Conservation (phyloP, 345 rosid species). For the Linum trigynum region DNA sequence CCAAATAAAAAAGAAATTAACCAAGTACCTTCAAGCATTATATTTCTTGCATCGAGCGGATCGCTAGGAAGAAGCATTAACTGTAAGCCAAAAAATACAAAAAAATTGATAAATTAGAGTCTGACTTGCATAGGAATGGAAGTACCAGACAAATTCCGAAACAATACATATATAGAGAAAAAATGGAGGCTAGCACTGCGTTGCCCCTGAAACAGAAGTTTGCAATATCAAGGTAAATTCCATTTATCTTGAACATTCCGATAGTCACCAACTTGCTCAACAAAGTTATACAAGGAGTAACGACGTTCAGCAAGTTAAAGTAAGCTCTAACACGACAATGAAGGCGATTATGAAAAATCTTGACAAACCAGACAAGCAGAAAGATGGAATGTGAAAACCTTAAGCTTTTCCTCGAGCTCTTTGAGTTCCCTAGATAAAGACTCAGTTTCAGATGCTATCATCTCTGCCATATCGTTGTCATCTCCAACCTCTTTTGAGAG, state of each 20-base stretch:
- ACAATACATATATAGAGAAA: not conserved
- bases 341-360: not conserved
- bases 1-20: not conserved
- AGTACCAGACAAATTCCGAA: not conserved
- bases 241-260: too few relatives aligned
- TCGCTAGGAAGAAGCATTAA: slow-evolving; percentile 70
- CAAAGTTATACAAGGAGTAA: too few relatives aligned
- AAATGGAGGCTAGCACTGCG: not conserved
- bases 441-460: slow-evolving; percentile 68
- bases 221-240: not conserved
- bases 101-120: slow-evolving; percentile 2
- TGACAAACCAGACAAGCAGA: not conserved
- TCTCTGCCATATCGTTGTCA: slow-evolving; percentile 91
- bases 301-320: too few relatives aligned
- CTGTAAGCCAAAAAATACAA: slow-evolving; percentile 22
- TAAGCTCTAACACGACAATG: too few relatives aligned
- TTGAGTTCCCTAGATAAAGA: slow-evolving; percentile 54
- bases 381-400: slow-evolving; percentile 33
- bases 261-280: too few relatives aligned
- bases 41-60: slow-evolving; percentile 94
- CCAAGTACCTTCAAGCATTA: slow-evolving; percentile 84
- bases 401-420: slow-evolving; percentile 74
- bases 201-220: not conserved
- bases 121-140: slow-evolving; percentile 1
- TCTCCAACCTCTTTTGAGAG: slow-evolving; percentile 61